Evolutionary conservation across 2,329 filamentous ascomycete species (phyloP).

Genomic region (Mycosphaerella sp.): DNA sequence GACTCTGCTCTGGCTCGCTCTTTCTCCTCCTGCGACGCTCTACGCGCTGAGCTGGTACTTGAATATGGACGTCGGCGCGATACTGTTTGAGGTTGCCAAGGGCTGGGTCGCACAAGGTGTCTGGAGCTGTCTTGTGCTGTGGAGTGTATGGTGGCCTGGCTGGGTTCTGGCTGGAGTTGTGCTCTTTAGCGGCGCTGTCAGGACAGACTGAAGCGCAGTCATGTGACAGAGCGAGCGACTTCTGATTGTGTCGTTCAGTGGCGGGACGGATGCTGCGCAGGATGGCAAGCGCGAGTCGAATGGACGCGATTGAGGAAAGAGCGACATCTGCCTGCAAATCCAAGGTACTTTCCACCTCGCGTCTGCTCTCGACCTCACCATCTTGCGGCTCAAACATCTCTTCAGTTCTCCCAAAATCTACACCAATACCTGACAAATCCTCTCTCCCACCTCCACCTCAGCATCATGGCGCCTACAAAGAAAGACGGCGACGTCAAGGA

Average conservation of each 20-base stretch:
- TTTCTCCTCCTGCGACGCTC: conserved; percentile 23
- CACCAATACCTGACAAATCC: neutral
- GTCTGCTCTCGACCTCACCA: neutral
- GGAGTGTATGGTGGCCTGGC: conserved; percentile 32
- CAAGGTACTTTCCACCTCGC: neutral
- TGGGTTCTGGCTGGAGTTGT: conserved; percentile 28
- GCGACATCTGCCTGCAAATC: neutral
- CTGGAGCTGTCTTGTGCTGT: conserved; percentile 29
- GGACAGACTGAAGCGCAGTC: neutral
- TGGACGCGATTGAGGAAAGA: neutral
- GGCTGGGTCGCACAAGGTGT: conserved; percentile 31
- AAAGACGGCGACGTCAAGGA: conserved; percentile 20
- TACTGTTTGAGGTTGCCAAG: conserved; percentile 29
- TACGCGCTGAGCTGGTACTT: conserved; percentile 20
- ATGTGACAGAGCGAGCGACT: neutral
- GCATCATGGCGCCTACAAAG: conserved; percentile 31
- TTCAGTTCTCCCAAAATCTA: neutral
- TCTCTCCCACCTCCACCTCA: neutral
- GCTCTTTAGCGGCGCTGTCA: conserved; percentile 21
- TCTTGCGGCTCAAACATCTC: neutral
- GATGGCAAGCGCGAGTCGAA: conserved; percentile 2
- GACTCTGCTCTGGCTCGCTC: conserved; percentile 13
- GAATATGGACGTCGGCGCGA: conserved; percentile 17
- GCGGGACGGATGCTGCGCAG: neutral
- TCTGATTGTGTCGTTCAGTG: too few species aligned